Percentiles rank a stretch among this genome's conserved stretches.
Evolutionary conservation across 176 grass and related monocot species (phyloP).

Genomic region (Lolium multiflorum): DNA sequence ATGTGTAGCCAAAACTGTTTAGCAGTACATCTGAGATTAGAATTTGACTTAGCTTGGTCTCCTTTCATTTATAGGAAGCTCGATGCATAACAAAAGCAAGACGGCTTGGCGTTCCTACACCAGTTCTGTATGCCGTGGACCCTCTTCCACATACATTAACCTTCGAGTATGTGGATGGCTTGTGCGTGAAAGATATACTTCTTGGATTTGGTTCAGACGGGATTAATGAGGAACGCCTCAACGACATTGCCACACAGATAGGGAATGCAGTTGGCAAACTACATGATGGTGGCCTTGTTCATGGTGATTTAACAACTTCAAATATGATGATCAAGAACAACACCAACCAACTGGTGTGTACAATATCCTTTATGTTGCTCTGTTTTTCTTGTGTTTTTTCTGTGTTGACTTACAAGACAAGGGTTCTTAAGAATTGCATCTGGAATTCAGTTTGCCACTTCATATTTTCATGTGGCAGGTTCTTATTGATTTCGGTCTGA

Average conservation of each 20-base stretch:
- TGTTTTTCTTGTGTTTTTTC: conserved; percentile 17
- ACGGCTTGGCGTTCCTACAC: conserved; percentile 85
- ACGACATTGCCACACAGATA: conserved; percentile 83
- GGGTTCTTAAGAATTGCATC: conserved; percentile 12
- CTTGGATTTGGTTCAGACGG: conserved; percentile 82
- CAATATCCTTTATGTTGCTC: conserved; percentile 16
- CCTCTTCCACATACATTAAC: conserved; percentile 81
- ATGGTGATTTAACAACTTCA: conserved; percentile 93
- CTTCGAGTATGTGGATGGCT: conserved; percentile 85
- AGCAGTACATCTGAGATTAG: background rate
- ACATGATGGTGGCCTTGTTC: conserved; percentile 91
- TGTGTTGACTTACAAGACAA: background rate
- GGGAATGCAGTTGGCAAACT: conserved; percentile 87
- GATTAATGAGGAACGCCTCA: conserved; percentile 62
- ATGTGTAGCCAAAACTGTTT: background rate
- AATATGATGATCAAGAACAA: conserved; percentile 89
- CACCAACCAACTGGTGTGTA: conserved; percentile 64
- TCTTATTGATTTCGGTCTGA: conserved; percentile 98
- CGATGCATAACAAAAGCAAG: conserved; percentile 98
- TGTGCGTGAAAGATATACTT: conserved; percentile 85
- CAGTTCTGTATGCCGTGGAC: conserved; percentile 85
- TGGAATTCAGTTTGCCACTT: background rate
- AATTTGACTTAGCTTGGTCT: conserved; percentile 32
- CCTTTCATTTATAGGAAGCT: conserved; percentile 67
- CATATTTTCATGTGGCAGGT: conserved; percentile 59